Base-by-base conservation (phyloP, 2,329 filamentous ascomycete genomes). In the Colletotrichum tropicicola region DNA sequence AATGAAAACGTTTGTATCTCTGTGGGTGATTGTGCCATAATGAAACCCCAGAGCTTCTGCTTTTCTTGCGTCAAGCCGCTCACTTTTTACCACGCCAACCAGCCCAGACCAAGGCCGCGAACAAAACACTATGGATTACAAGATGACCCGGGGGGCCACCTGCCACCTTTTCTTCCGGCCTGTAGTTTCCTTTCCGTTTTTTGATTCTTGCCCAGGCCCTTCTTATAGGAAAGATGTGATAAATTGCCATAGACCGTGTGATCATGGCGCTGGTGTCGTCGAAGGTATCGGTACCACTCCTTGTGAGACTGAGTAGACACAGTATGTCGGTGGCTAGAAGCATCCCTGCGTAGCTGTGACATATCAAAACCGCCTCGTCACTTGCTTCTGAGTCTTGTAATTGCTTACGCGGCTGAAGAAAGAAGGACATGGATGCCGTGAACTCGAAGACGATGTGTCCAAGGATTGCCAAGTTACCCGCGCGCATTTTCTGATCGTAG, bases 261-360 rank as follows among this genome's bases (percentile, higher is more conserved):
- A 59, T 6, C 23, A 52, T 52, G 13, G 25, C 48, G 27, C 57
- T 52, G 5, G 39, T 45, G 8, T 51, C 27, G 47, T 52, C 47
- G 17, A 59, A 59, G 23, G 8, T 10, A 4, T 44, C 27, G 19
- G 10, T 15, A 10, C 48, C 28, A n/a, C 21, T 45, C n/a, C 2
- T 37, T 32, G 51, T 15, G 1, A 59, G 37, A n/a, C 25, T 52
- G 13, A 59, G 25, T 10, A 51, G 9, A 15, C 57, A 59, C 6
- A 59, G 17, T 1, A 59, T 6, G 19, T 59, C 23, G 8, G 48
- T 51, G 15, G 57, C 48, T 9, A 59, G 57, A 15, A 59, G 57
- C 45, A 52, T 43, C 23, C 57, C 57, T 43, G 57, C 57, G 27
- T 59, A 59, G 19, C 28, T 59, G 0, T 59, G 57, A 13, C 57